Evolutionary conservation across 139 green algal species (phyloP), one percentile per base, ranked within the genome.

Genomic region (Asterochloris sp.): DNA sequence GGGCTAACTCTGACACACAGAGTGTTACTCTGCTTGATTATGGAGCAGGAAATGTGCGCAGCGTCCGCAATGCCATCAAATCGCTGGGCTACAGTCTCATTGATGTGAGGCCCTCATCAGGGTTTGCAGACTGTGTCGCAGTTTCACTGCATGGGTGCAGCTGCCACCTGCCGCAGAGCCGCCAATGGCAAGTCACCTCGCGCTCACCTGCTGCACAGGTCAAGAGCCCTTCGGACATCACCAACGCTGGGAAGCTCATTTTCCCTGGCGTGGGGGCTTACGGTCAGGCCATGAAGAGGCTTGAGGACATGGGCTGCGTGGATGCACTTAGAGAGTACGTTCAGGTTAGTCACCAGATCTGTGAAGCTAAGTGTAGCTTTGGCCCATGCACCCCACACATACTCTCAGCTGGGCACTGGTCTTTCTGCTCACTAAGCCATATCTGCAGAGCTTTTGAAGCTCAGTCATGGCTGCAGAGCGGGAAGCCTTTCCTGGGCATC

Each of bases 181-280:
- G 23, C 16, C 14, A 54, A 2, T 76, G 23, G 71, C 71, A 28
- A 9, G 14, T 76, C 14, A 38, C n/a, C n/a, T 16, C n/a, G 24
- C 67, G 74, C 28, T 74, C 12, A n/a, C 63, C 26, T 75, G 26
- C 13, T 62, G 21, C 29, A 17, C 64, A 87, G 83, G 84, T 87
- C 12, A 63, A 76, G 12, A 90, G 85, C 61, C 87, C 92, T 13
- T 78, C 84, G 0, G 94, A 98, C 78, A 95, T 98, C 54, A 64
- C 69, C 0, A 78, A 82, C 47, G 97, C 97, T 4, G 78, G 94
- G 14, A 88, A 88, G 74, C 89, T 99, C 8, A 89, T 99, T 0
- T 99, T 99, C 86, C 97, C 97, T 13, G 97, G 97, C 12, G 97
- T 99, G 1, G 97, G 97, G 73, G 93, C 89, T 47, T 99, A 95